Evolutionary conservation across 352 stramenopile genomes (phyloP).

Genomic region (Pythium folliculosum): DNA sequence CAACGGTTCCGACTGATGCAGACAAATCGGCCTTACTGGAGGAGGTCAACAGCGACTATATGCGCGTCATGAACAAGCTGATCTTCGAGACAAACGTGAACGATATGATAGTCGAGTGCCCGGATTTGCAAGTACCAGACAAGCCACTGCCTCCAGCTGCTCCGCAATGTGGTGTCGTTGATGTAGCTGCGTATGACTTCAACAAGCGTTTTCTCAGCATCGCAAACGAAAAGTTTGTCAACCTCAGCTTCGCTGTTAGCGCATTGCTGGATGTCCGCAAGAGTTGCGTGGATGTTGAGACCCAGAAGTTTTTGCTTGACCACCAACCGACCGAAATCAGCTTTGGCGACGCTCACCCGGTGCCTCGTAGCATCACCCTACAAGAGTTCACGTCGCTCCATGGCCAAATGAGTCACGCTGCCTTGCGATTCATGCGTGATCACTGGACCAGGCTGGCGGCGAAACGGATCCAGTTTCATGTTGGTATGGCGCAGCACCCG

Average conservation of each 20-base stretch:
- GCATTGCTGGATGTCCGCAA: constrained; percentile 74
- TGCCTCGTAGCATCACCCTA: constrained; percentile 69
- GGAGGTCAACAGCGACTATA: constrained; percentile 92
- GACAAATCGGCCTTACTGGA: constrained; percentile 73
- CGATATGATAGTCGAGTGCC: constrained; percentile 63
- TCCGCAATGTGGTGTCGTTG: constrained; percentile 54
- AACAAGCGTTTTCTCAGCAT: constrained; percentile 67
- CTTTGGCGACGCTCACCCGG: constrained; percentile 51
- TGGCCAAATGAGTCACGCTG: constrained; percentile 66
- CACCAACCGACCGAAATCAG: constrained; percentile 66
- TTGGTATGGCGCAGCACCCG: constrained; percentile 51
- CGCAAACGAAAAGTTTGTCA: constrained; percentile 68
- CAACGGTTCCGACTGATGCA: constrained; percentile 48
- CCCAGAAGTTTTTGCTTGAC: constrained; percentile 64
- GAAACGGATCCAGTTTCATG: constrained; percentile 74
- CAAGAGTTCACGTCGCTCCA: constrained; percentile 72
- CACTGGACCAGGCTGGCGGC: constrained; percentile 70
- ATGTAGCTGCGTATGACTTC: constrained; percentile 60
- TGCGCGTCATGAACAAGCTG: constrained; percentile 93
- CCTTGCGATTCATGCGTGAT: constrained; percentile 77
- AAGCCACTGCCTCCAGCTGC: constrained; percentile 25
- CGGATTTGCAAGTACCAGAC: constrained; percentile 48
- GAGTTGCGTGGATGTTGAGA: constrained; percentile 64
- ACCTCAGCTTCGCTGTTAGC: constrained; percentile 66
- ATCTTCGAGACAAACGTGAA: constrained; percentile 83